Evolutionary conservation across 2,329 filamentous ascomycete species (phyloP), one percentile per base, ranked within the genome.

Genomic region (Fusarium subtropicale): DNA sequence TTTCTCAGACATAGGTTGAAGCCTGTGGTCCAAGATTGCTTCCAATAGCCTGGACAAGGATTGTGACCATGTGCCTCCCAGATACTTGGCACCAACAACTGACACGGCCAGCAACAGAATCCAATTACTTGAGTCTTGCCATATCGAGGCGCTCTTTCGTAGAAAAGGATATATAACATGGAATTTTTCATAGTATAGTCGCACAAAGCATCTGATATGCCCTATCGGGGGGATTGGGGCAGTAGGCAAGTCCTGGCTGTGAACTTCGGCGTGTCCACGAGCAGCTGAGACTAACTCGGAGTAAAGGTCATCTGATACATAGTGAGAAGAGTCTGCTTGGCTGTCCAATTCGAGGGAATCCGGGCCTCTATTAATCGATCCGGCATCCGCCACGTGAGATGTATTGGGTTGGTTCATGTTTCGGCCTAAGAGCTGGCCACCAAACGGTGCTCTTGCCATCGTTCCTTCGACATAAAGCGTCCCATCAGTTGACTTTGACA

Each of bases 161-260:
- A 71, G 7, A 56, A 71, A 68, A 6, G 68, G 68, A 44, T 71
- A 71, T 18, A 47, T 46, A 5, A 55, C 60, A 28, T 71, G 68
- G 11, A 71, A 71, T 12, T 42, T 54, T 18, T 62, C 50, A 48
- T 66, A 71, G 22, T 71, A 71, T 15, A 71, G 39, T 7, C 50
- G 38, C 13, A 55, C 55, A 36, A 68, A 68, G 18, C 26, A 50
- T 34, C 47, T 53, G 12, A 71, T 48, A 2, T 53, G 47, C 3
- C 26, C 52, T 12, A 71, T n/a, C 26, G 64, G 56, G 22, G 68
- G 68, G 3, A 66, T 42, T 12, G 30, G 22, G 26, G 34, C 12
- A 31, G 15, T 20, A 3, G 33, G 18, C 15, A 42, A 22, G 20
- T 18, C 16, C 6, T 36, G 16, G 4, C 22, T 15, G 18, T 62